Percentiles rank a stretch among this genome's conserved stretches.
These are phyloP conservation scores for Eucommia ulmoides DNA, from an alignment of 257 asterid species.

Conservation along the genomic window DNA sequence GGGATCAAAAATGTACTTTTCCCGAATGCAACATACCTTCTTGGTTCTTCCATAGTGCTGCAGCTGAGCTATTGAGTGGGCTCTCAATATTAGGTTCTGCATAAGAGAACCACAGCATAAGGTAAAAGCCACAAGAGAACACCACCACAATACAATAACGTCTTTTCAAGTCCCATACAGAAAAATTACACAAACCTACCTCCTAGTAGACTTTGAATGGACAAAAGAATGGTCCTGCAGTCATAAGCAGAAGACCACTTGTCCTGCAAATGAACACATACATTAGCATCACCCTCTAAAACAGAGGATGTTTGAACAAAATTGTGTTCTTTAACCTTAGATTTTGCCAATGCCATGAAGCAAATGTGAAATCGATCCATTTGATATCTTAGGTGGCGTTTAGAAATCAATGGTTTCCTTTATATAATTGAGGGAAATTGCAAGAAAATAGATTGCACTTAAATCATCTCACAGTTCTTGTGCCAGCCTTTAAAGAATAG, in stretches of 20 bases:
- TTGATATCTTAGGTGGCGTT: no score
- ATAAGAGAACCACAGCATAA: neutral
- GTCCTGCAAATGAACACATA: no score
- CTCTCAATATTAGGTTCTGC: slow-evolving; percentile 83
- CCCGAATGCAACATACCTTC: slow-evolving; percentile 48
- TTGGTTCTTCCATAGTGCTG: slow-evolving; percentile 80
- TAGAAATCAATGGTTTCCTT: no score
- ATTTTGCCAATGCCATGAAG: no score
- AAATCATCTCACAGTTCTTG: no score
- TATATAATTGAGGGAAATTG: no score
- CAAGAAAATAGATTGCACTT: neutral
- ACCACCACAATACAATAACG: neutral
- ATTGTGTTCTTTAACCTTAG: no score
- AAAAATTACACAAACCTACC: neutral
- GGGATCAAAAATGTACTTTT: no score
- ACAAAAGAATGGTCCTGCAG: neutral
- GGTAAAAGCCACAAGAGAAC: neutral
- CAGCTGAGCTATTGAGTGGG: slow-evolving; percentile 83
- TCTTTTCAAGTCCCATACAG: neutral
- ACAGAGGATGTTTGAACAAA: no score
- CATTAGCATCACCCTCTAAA: neutral
- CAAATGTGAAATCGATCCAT: no score
- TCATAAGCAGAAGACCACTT: neutral
- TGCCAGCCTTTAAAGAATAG: no score
- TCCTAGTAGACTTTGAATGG: neutral